Percentiles rank a stretch among this genome's conserved stretches.
Conservation (phyloP, 2,329 filamentous ascomycete species). For the Trichoderma sp. region DNA sequence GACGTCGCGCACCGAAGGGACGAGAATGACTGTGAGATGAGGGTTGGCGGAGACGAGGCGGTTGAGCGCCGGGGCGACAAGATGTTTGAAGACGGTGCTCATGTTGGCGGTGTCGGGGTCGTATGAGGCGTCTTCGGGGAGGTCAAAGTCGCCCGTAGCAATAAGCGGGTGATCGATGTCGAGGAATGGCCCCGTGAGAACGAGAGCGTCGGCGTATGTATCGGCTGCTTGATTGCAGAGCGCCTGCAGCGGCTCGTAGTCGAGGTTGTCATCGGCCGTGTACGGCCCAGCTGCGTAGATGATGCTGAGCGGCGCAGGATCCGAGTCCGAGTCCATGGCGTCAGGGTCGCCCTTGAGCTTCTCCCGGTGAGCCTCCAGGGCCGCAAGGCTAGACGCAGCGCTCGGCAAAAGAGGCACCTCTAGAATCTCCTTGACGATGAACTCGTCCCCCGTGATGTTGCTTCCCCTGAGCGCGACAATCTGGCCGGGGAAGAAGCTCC, state of each 20-base stretch:
- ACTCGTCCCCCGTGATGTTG: conserved; percentile 83
- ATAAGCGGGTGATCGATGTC: conserved; percentile 89
- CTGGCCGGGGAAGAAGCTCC: conserved; percentile 91
- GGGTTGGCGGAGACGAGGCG: conserved; percentile 72
- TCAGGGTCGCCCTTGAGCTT: conserved; percentile 67
- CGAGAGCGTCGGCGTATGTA: conserved; percentile 73
- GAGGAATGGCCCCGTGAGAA: conserved; percentile 85
- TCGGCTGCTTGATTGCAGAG: conserved; percentile 78
- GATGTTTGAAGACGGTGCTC: conserved; percentile 77
- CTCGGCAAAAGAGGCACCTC: conserved; percentile 72
- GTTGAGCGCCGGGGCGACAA: conserved; percentile 74
- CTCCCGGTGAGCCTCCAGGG: conserved; percentile 69
- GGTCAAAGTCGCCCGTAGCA: conserved; percentile 75
- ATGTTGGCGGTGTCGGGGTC: conserved; percentile 80
- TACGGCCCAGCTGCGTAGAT: conserved; percentile 85
- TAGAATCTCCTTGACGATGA: conserved; percentile 77
- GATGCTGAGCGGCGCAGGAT: conserved; percentile 70
- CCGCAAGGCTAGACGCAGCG: conserved; percentile 68
- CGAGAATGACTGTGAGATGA: conserved; percentile 75
- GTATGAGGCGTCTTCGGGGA: conserved; percentile 66
- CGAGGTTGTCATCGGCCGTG: conserved; percentile 87
- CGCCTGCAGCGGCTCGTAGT: conserved; percentile 82
- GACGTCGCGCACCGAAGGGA: conserved; percentile 81
- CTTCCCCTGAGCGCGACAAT: conserved; percentile 85
- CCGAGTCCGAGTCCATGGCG: conserved; percentile 56